phyloP scores from a whole-genome alignment of 208 protist species.

The Acanthamoeba castellanii region DNA sequence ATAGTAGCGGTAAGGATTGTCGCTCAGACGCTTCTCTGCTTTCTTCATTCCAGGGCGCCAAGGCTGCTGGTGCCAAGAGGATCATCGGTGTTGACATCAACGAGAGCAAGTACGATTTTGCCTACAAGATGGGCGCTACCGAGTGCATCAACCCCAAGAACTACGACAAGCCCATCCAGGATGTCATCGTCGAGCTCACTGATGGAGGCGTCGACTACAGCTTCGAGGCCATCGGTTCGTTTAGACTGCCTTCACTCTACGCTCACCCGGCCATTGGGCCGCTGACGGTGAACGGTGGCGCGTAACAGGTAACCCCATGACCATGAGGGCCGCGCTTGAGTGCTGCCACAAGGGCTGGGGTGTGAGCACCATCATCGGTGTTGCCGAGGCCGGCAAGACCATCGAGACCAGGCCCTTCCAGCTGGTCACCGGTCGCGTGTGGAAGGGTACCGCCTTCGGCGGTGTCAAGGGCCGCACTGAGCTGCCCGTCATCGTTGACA shows the following conservation, averaged over 20 bases:
- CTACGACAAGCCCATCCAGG: slow-evolving; percentile 79
- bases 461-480: slow-evolving; percentile 88
- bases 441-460: slow-evolving; percentile 93
- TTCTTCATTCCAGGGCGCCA: slow-evolving; percentile 77
- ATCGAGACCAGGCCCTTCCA: slow-evolving; percentile 92
- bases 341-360: slow-evolving; percentile 93
- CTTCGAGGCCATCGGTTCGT: slow-evolving; percentile 92
- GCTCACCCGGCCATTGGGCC: slow-evolving; percentile 86
- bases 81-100: slow-evolving; percentile 93
- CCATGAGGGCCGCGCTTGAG: slow-evolving; percentile 82
- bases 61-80: slow-evolving; percentile 81
- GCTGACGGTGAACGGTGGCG: not conserved
- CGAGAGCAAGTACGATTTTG: slow-evolving; percentile 85
- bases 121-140: slow-evolving; percentile 80
- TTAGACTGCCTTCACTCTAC: slow-evolving; percentile 81
- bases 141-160: slow-evolving; percentile 91
- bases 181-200: slow-evolving; percentile 86
- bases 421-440: slow-evolving; percentile 91
- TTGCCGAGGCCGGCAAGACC: slow-evolving; percentile 86
- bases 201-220: slow-evolving; percentile 92
- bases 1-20: no score
- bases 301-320: slow-evolving; percentile 15
- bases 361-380: slow-evolving; percentile 89
- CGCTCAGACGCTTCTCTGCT: not conserved
- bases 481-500: slow-evolving; percentile 86